Percentiles rank a stretch among this genome's conserved stretches.
Evolutionary conservation across 1,284 basidiomycete genomes (phyloP).

Genomic region (Porphyrellus sp.): DNA sequence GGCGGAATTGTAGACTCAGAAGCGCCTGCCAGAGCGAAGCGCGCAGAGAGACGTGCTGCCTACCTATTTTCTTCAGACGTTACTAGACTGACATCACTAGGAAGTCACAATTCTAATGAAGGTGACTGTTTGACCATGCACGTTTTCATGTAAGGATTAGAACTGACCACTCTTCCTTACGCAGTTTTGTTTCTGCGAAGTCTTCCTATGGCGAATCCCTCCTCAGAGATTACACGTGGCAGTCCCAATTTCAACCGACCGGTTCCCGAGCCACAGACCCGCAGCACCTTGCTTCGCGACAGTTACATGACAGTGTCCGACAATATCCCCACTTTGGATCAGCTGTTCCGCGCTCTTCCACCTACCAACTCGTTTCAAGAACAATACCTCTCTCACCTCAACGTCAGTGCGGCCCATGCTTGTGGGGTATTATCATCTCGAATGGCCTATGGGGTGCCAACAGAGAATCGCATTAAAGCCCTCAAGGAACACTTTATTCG

Average conservation of each 20-base stretch:
- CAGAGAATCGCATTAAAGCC: no score
- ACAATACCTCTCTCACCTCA: not conserved
- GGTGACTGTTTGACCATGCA: no score
- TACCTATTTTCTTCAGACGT: not conserved
- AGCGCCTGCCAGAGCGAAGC: not conserved
- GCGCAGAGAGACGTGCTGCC: not conserved
- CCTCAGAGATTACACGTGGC: not conserved
- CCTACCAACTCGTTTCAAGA: not conserved
- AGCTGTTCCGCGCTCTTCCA: not conserved
- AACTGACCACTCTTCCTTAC: no score
- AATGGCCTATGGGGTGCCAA: no score
- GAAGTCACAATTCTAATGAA: no score
- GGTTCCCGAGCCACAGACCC: not conserved
- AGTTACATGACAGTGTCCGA: not conserved
- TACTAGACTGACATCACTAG: not conserved
- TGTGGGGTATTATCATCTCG: no score
- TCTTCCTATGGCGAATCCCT: no score
- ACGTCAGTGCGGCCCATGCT: not conserved
- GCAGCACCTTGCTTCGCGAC: not conserved
- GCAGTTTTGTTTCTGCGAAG: not conserved
- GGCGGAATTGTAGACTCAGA: no score
- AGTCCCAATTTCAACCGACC: not conserved
- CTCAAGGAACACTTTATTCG: no score
- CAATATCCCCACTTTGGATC: not conserved
- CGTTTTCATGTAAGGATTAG: no score